Evolutionary conservation across 139 green algal genomes (phyloP).

Genomic region (Auxenochlorella protothecoides): DNA sequence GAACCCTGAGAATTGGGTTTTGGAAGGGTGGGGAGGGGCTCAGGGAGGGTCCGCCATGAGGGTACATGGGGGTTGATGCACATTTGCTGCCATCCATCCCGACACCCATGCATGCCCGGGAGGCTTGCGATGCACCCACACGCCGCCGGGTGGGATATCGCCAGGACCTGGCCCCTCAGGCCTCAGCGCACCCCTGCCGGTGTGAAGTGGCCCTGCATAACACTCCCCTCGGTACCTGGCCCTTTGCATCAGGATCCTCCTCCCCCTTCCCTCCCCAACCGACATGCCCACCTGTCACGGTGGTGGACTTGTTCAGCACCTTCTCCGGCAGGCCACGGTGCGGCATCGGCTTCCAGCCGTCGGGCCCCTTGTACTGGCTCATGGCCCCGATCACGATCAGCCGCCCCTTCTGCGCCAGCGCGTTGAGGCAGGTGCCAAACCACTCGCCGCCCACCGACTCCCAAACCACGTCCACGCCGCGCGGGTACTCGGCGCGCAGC

Average conservation of each 20-base stretch:
- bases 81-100: too few relatives aligned
- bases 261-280: neutral
- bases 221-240: too few relatives aligned
- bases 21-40: too few relatives aligned
- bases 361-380: constrained; percentile 19
- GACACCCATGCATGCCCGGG: too few relatives aligned
- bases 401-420: constrained; percentile 45
- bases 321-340: constrained; percentile 55
- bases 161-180: too few relatives aligned
- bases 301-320: constrained; percentile 65
- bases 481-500: constrained; percentile 44
- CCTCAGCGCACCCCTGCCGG: too few relatives aligned
- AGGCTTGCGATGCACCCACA: too few relatives aligned
- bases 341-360: constrained; percentile 19
- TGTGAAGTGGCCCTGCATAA: too few relatives aligned
- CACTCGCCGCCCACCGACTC: constrained; percentile 65
- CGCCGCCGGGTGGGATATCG: too few relatives aligned
- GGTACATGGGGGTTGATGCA: too few relatives aligned
- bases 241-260: too few relatives aligned
- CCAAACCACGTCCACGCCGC: constrained; percentile 56
- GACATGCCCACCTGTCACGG: constrained; percentile 12
- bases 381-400: constrained; percentile 75
- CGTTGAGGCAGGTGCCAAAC: constrained; percentile 54
- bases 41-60: too few relatives aligned
- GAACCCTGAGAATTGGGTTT: constrained; percentile 40